Percentiles rank a stretch among this genome's conserved stretches.
These are phyloP conservation scores for Phaffomyces opuntiae DNA, from an alignment of 805 yeast species.

Conservation along the genomic window DNA sequence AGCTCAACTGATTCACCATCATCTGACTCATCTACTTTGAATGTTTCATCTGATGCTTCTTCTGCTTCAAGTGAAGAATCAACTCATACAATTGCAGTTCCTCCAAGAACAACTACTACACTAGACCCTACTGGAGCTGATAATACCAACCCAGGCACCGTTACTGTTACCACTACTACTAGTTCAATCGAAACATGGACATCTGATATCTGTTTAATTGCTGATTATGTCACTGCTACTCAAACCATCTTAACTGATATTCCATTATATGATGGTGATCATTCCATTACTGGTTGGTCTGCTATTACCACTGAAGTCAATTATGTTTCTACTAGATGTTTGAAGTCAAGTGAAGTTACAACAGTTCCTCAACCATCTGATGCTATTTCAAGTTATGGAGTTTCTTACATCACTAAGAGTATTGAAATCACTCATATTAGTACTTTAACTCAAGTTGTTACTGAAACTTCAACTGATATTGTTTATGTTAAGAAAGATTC, in stretches of 20 bases:
- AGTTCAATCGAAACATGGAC: conserved; percentile 7
- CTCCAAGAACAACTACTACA: neutral
- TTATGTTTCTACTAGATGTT: conserved; percentile 18
- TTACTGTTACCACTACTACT: neutral
- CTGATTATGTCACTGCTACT: conserved; percentile 19
- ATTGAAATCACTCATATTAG: conserved; percentile 18
- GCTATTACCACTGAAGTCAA: conserved; percentile 10
- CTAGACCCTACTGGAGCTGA: neutral
- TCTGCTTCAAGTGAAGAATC: too few species aligned
- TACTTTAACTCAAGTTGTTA: conserved; percentile 14
- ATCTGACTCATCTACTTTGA: too few species aligned
- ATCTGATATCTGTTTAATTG: conserved; percentile 17
- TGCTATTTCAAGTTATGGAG: conserved; percentile 15
- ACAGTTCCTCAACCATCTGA: conserved; percentile 17
- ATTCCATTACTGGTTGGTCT: conserved; percentile 20
- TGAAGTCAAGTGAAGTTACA: conserved; percentile 13
- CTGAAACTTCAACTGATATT: conserved; percentile 18
- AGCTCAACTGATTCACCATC: too few species aligned
- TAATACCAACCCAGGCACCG: conserved; percentile 5
- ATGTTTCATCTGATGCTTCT: too few species aligned
- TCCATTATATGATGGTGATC: conserved; percentile 15
- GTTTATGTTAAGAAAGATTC: conserved; percentile 7
- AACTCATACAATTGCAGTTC: neutral
- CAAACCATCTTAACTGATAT: conserved; percentile 16
- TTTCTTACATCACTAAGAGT: conserved; percentile 15